Evolutionary conservation across 2,329 filamentous ascomycete species (phyloP), one percentile per base, ranked within the genome.

Genomic region (Sarocladium kiliense): DNA sequence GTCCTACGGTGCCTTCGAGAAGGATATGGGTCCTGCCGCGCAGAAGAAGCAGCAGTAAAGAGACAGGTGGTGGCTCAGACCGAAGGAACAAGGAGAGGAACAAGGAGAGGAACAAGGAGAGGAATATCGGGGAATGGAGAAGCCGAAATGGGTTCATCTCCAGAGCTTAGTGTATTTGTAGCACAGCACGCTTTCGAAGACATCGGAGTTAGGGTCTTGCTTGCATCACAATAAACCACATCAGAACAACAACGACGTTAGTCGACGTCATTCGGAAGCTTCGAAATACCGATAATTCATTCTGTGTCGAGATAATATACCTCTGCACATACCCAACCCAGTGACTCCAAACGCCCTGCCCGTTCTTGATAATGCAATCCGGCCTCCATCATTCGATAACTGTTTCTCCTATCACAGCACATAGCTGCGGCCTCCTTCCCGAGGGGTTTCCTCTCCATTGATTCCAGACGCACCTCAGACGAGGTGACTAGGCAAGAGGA

Each of bases 1-100:
- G 27, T 89, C 90, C 1, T 97, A 97, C 70, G 91, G 89, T 59
- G 91, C 94, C 1, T 99, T 97, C 68, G 93, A 95, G 68, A 97
- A 96, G 78, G 93, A 97, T 63, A 96, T 91, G 78, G 90, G 91
- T 0, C 89, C 91, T n/a, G 78, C 85, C 36, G 88, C 88, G 30
- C 89, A 95, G 73, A 96, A 92, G 83, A 96, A 91, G 76, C 68
- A 72, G 59, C 63, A 72, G 61, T 69, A 66, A 63, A 61, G 39
- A 42, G 37, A n/a, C 18, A 41, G 53, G 7, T 23, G 19, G 14
- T 44, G 4, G 6, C 4, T 39, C 7, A 18, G 12, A 6, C 7
- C 16, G 36, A 39, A n/a, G n/a, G 36, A n/a, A 6, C 7, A 16
- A 39, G 36, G n/a, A 39, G 9, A 14, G 16, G 12, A 6, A 39